Conservation (phyloP, 208 protist species). For the Naegleria fowleri region DNA sequence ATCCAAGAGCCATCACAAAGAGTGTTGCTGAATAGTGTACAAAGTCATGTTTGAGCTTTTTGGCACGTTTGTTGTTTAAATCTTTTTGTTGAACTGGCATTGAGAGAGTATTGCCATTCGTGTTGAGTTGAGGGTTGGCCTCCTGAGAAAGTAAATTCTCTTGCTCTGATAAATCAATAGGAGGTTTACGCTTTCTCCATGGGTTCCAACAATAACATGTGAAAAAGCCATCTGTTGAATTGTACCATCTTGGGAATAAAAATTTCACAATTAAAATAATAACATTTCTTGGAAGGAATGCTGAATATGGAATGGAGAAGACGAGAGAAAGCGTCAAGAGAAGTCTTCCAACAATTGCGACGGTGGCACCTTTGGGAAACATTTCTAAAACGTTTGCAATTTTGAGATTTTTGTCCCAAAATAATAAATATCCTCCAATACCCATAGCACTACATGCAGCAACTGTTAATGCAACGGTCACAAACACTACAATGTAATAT, state of each 20-base stretch:
- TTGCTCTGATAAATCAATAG: no score
- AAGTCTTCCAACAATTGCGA: background rate
- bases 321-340: background rate
- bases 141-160: no score
- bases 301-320: conserved; percentile 2
- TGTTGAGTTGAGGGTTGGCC: background rate
- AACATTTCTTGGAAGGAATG: conserved; percentile 16
- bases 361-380: background rate
- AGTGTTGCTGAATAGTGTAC: background rate
- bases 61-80: background rate
- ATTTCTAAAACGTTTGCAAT: background rate
- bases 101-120: background rate
- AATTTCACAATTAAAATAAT: background rate
- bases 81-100: background rate
- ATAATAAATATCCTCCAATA: conserved; percentile 17
- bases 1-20: background rate
- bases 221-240: background rate
- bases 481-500: conserved; percentile 7
- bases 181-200: no score
- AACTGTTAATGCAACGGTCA: background rate
- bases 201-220: background rate
- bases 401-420: background rate
- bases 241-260: background rate
- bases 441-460: background rate
- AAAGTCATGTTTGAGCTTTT: background rate